phyloP scores from a whole-genome alignment of 257 asterid genomes.

The Lantana camara region DNA sequence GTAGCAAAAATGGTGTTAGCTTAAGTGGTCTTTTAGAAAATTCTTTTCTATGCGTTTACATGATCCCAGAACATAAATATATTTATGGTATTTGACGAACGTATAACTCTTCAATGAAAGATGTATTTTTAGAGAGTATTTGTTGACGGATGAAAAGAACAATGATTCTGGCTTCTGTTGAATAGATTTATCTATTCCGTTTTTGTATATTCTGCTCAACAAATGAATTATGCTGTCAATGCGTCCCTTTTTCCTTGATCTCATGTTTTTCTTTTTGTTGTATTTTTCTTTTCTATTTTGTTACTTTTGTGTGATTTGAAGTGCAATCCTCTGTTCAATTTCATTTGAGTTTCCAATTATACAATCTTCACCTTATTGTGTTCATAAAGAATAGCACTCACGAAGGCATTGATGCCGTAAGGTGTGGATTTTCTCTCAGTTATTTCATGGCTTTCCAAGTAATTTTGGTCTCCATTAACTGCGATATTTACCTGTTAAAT shows the following conservation, averaged over 20 bases:
- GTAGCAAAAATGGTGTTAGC: slow-evolving; percentile 10
- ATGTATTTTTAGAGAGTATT: slow-evolving; percentile 17
- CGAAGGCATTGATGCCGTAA: neutral
- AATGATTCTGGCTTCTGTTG: slow-evolving; percentile 4
- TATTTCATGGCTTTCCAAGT: too few relatives aligned
- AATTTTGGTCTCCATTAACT: too few relatives aligned
- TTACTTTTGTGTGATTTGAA: too few relatives aligned
- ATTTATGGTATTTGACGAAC: slow-evolving; percentile 12
- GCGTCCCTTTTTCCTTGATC: slow-evolving; percentile 3
- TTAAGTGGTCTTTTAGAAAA: slow-evolving; percentile 18
- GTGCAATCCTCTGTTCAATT: neutral
- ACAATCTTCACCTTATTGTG: neutral
- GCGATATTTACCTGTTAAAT: too few relatives aligned
- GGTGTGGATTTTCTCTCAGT: neutral
- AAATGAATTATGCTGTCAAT: too few relatives aligned
- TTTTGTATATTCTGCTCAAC: too few relatives aligned
- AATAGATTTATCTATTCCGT: neutral
- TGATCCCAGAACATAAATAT: neutral
- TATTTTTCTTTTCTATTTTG: neutral
- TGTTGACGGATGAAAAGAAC: slow-evolving; percentile 11
- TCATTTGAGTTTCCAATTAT: neutral
- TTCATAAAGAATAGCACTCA: neutral
- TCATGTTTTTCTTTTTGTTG: neutral
- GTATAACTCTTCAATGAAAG: neutral
- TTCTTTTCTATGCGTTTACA: slow-evolving; percentile 10